Conservation (phyloP, 2,329 filamentous ascomycete genomes). For the Cordyceps farinosa region DNA sequence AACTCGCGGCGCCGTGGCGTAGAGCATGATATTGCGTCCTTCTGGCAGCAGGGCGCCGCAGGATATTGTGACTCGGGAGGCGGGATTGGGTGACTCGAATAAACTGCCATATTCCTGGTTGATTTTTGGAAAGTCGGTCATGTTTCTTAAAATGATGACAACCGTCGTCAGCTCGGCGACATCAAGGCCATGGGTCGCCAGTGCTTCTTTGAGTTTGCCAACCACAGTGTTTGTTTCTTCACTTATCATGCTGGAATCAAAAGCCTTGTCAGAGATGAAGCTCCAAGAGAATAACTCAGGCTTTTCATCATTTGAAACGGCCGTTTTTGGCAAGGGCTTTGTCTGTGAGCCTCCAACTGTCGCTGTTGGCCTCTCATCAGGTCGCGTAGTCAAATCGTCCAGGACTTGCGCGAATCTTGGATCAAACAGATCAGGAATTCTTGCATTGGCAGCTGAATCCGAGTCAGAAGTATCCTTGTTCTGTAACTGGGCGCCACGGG, state of each 20-base stretch:
- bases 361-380: background rate
- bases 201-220: conserved; percentile 39
- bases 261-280: conserved; percentile 30
- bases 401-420: conserved; percentile 48
- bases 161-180: conserved; percentile 48
- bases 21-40: conserved; percentile 58
- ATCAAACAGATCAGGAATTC: conserved; percentile 66
- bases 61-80: conserved; percentile 78
- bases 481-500: conserved; percentile 54
- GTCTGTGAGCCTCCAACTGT: background rate
- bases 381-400: conserved; percentile 27
- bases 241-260: conserved; percentile 35
- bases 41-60: conserved; percentile 64
- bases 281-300: conserved; percentile 31
- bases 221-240: conserved; percentile 49
- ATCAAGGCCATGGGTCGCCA: conserved; percentile 32
- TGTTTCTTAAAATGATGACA: conserved; percentile 69
- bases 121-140: conserved; percentile 72
- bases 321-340: background rate
- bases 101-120: conserved; percentile 73
- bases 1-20: conserved; percentile 40
- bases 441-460: conserved; percentile 22
- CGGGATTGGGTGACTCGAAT: conserved; percentile 76
- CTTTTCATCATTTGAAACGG: too few species aligned
- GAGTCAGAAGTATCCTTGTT: conserved; percentile 31